Evolutionary conservation across 2,329 filamentous ascomycete genomes (phyloP), one percentile per base, ranked within the genome.

Genomic region (Pyrenophora teres): DNA sequence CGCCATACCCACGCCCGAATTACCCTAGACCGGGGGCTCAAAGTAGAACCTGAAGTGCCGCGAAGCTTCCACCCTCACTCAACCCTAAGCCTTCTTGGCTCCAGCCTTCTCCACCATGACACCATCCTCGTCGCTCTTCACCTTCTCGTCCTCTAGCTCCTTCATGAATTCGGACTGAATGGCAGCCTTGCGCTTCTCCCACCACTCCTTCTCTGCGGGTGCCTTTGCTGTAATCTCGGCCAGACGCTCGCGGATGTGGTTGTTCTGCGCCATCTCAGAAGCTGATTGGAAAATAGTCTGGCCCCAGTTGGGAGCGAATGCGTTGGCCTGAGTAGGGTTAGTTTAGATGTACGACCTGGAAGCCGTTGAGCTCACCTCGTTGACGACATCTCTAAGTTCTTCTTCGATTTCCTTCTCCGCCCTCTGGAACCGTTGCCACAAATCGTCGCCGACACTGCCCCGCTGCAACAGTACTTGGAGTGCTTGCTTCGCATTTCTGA

Each of bases 321-420:
- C 92, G 72, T 97, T 97, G 66, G 95, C 94, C 91, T 97, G 61
- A 32, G 35, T 18, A 47, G 16, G 50, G 50, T 55, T 48, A 60
- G 46, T 32, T 42, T 10, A 37, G 23, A 18, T 37, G 8, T 27
- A 19, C 15, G 16, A 16, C 1, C 16, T 47, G 21, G 12, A 43
- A 35, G 4, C 15, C 40, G 35, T 21, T 25, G 23, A 19, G 64
- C 81, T 56, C 74, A 95, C 92, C 86, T 97, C 93, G 65, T 87
- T 84, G 30, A 97, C 92, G 19, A 97, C 93, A 76, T 99, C 94
- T 65, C 90, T 85, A 56, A 99, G 81, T 77, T 99, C 94, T 62
- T 92, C 90, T 77, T 99, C 92, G 81, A 97, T 95, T 77, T 99
- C 94, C 79, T 95, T 92, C 83, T 99, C 94, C 0, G 93, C 94